Percentiles rank a stretch among this genome's conserved stretches.
Conservation (phyloP, 1,139 yeast species). For the Blastobotrys persicus region DNA sequence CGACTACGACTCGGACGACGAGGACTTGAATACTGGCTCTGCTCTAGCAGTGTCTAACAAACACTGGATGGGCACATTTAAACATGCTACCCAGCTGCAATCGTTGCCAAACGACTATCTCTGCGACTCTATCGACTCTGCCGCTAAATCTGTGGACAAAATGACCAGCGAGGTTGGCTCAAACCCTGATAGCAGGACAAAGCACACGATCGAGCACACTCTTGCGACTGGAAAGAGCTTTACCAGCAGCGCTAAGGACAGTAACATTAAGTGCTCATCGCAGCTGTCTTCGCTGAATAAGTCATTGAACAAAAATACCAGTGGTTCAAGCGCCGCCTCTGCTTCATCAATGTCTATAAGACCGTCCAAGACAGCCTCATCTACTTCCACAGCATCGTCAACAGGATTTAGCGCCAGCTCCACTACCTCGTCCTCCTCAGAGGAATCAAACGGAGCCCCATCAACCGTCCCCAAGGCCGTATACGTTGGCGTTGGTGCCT, state of each 20-base stretch:
- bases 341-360: not conserved
- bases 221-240: not conserved
- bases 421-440: not conserved
- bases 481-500: not conserved
- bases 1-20: not conserved
- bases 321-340: not conserved
- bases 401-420: not conserved
- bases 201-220: not conserved
- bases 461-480: not conserved
- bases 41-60: not conserved
- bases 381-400: not conserved
- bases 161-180: not conserved
- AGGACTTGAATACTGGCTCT: not conserved
- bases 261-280: not conserved
- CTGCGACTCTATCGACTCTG: conserved; percentile 3
- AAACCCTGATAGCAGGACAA: not conserved
- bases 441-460: not conserved
- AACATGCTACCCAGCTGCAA: not conserved
- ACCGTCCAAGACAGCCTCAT: not conserved
- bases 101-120: not conserved
- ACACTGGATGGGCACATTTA: not conserved
- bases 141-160: conserved; percentile 1
- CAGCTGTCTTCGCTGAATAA: conserved; percentile 1
- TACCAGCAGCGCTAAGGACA: not conserved
- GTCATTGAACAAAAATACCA: not conserved